Evolutionary conservation across 225 moss, liverwort and hornwort species (phyloP), one percentile per base, ranked within the genome.

Genomic region (Bryoerythrophyllum caledonicum): DNA sequence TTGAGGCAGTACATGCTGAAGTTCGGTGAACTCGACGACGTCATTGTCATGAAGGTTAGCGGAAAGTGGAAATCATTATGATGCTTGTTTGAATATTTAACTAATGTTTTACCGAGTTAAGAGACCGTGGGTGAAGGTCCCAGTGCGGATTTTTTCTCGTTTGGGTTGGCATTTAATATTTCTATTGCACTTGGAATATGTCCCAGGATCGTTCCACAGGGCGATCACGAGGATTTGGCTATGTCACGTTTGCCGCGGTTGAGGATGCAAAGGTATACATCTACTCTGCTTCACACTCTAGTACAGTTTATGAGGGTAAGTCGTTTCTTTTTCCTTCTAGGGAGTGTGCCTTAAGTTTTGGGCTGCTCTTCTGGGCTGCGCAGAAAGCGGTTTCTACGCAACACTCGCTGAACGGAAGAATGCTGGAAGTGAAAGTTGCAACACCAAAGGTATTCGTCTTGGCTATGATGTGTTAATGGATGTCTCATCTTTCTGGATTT

Each of bases 391-490:
- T 91, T 54, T 88, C 96, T 65, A 91, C 92, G 13, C 94, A 92
- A 71, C 96, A 96, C 74, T 90, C 94, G 56, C 72, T 96, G 1
- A 92, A 92, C 83, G 96, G 96, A 70, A 86, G 96, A 75, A 96
- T 94, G 96, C 76, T 96, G 80, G 96, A 96, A 76, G 96, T 96
- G 81, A 96, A 96, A 84, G 89, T 94, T 71, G 96, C 96, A 76
- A 96, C 94, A 54, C 96, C 96, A 1, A 96, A 94, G 92, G 94
- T 92, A 80, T 24, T 65, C 1, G 26, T 59, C 52, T 10, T 59
- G 30, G n/a, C 25, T 56, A 19, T 66, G 74, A 65, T 74, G 51
- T 41, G 54, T 41, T 34, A 12, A 49, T 66, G 35, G 68, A 60
- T 73, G 32, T 28, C 40, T 48, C 65, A 25, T 32, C n/a, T 41